Evolutionary conservation across 2,329 filamentous ascomycete genomes (phyloP), one percentile per base, ranked within the genome.

Genomic region (Fusarium napiforme): DNA sequence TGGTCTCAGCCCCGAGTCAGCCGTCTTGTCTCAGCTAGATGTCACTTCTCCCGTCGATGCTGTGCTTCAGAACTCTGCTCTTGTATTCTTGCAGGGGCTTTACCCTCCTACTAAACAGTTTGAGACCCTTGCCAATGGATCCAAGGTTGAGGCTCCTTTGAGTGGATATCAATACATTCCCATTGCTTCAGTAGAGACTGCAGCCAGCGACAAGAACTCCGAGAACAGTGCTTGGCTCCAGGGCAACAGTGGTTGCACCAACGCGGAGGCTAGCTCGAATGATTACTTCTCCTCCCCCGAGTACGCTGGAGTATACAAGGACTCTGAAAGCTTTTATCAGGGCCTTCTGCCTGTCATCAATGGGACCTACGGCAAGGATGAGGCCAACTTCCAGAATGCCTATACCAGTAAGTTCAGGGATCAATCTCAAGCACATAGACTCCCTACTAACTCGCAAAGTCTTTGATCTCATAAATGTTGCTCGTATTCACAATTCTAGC

Each of bases 111-210:
- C 91, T 3, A 90, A 90, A 64, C 72, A 80, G 19, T 79, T 86
- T 40, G 87, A 93, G 82, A 90, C 85, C 5, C 88, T 97, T 45
- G 89, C 89, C 76, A 95, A 97, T 81, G 92, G 92, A 56, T 89
- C 88, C 28, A 84, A 83, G 8, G 85, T 95, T 18, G 84, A 90
- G 64, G 85, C 90, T 4, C 94, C 95, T 0, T 83, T 97, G 78
- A 86, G 89, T 69, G 95, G 95, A 32, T 97, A 95, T 80, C 95
- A 98, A 82, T 89, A 96, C 69, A 92, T 97, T 74, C 93, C 93
- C 23, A 85, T 98, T 62, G 88, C 91, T 67, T 84, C 88, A 7
- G 86, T 93, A 34, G 81, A 85, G 6, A 86, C 85, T 5, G 90
- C 80, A 15, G 86, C 88, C 19, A 87, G 90, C 60, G 83, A 85